These are phyloP conservation scores for Debaryomycetaceae sp. DNA, from an alignment of 1,139 yeast genomes.

Conservation along the genomic window DNA sequence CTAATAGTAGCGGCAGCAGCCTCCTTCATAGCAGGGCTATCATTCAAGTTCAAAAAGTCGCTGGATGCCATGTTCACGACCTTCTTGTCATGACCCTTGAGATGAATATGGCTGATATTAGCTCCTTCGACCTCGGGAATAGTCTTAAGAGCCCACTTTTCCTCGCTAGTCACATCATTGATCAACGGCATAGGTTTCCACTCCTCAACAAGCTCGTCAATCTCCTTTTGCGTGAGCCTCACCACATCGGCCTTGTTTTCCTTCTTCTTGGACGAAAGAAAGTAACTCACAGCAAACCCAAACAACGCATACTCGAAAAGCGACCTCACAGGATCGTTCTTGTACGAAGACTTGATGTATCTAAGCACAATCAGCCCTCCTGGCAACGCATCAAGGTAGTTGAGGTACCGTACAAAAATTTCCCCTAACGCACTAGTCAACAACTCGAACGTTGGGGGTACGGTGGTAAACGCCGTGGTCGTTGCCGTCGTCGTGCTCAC, in stretches of 20 bases:
- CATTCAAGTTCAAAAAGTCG: slow-evolving; percentile 61
- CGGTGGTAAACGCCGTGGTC: slow-evolving; percentile 24
- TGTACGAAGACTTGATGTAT: slow-evolving; percentile 85
- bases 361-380: slow-evolving; percentile 77
- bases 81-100: slow-evolving; percentile 13
- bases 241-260: slow-evolving; percentile 73
- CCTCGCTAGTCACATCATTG: slow-evolving; percentile 47
- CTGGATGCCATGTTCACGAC: slow-evolving; percentile 63
- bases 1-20: slow-evolving; percentile 59
- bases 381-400: slow-evolving; percentile 51
- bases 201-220: slow-evolving; percentile 80
- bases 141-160: slow-evolving; percentile 58
- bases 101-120: slow-evolving; percentile 50
- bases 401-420: slow-evolving; percentile 34
- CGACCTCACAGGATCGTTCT: slow-evolving; percentile 91
- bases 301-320: slow-evolving; percentile 74
- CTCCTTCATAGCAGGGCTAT: slow-evolving; percentile 43
- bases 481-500: slow-evolving; percentile 13
- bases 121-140: slow-evolving; percentile 63
- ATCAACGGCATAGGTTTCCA: slow-evolving; percentile 91
- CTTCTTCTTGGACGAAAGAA: slow-evolving; percentile 76
- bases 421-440: slow-evolving; percentile 33
- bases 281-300: slow-evolving; percentile 83
- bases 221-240: slow-evolving; percentile 60
- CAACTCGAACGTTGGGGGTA: slow-evolving; percentile 41